Percentiles rank a stretch among this genome's conserved stretches.
Evolutionary conservation across 768 basidiomycete species (phyloP).

Genomic region (Leccinum pellstonianum): DNA sequence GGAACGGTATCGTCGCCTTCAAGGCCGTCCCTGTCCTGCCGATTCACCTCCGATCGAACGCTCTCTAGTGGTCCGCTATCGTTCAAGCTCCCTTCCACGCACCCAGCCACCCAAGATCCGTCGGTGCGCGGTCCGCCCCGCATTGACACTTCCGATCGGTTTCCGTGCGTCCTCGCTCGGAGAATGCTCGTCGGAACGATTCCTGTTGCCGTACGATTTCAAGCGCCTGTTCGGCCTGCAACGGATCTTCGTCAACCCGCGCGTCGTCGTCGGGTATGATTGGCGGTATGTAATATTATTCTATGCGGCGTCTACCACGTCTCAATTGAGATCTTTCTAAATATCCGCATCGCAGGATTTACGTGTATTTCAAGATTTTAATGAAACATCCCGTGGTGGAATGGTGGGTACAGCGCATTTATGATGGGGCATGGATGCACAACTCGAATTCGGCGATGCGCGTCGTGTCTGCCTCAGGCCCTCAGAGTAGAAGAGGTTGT

Average conservation of each 20-base stretch:
- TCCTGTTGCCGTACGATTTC: slow-evolving; percentile 43
- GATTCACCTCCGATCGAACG: slow-evolving; percentile 35
- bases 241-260: slow-evolving; percentile 39
- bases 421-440: slow-evolving; percentile 38
- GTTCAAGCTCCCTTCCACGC: slow-evolving; percentile 7
- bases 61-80: slow-evolving; percentile 35
- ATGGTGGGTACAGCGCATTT: slow-evolving; percentile 42
- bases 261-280: slow-evolving; percentile 38
- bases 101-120: slow-evolving; percentile 11
- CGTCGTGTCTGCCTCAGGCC: slow-evolving; percentile 7
- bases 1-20: slow-evolving; percentile 46
- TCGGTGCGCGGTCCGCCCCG: slow-evolving; percentile 15
- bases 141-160: slow-evolving; percentile 11
- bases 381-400: slow-evolving; percentile 38
- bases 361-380: slow-evolving; percentile 36
- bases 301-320: too few species aligned
- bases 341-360: slow-evolving; percentile 16
- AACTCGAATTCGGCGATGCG: slow-evolving; percentile 34
- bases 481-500: too few species aligned
- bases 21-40: slow-evolving; percentile 41
- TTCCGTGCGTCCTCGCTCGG: slow-evolving; percentile 18
- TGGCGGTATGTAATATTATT: slow-evolving; percentile 28
- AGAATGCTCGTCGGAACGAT: slow-evolving; percentile 37
- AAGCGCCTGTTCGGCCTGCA: slow-evolving; percentile 38
- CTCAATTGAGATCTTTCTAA: too few species aligned